A percentile compares a stretch with the other conserved stretches of the same genome.
phyloP scores from a whole-genome alignment of 83 land plant genomes.

The Larix sibirica region DNA sequence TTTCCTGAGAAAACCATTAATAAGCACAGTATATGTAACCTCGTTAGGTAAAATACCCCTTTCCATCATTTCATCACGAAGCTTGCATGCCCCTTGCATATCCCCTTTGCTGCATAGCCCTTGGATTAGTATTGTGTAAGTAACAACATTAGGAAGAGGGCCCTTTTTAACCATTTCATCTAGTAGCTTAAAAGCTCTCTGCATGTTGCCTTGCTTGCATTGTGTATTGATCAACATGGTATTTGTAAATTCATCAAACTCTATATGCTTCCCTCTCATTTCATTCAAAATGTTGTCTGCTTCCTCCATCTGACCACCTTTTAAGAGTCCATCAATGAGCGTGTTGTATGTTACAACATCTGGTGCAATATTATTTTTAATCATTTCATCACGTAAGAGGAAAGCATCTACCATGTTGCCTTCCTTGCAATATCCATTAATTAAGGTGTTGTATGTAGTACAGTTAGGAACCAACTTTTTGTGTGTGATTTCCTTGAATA shows the following conservation, averaged over 20 bases:
- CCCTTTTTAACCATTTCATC: constrained; percentile 33
- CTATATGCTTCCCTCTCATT: constrained; percentile 23
- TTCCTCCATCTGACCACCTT: constrained; percentile 25
- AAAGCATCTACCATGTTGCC: constrained; percentile 51
- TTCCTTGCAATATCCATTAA: constrained; percentile 38
- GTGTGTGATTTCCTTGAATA: constrained; percentile 28
- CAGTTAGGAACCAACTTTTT: constrained; percentile 37
- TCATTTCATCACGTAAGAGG: constrained; percentile 47
- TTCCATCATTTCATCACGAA: constrained; percentile 28
- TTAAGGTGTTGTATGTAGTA: constrained; percentile 48
- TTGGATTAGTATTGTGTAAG: constrained; percentile 26
- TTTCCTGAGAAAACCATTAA: constrained; percentile 16
- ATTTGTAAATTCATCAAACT: constrained; percentile 25
- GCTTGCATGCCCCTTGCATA: constrained; percentile 11
- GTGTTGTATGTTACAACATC: constrained; percentile 44
- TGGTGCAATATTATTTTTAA: constrained; percentile 35
- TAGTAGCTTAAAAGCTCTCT: constrained; percentile 23
- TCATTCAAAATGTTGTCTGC: constrained; percentile 29
- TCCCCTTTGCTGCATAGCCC: constrained; percentile 24
- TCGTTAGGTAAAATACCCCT: constrained; percentile 32
- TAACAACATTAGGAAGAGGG: constrained; percentile 22
- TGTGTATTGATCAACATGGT: constrained; percentile 32
- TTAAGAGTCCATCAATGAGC: constrained; percentile 52
- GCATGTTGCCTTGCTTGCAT: constrained; percentile 11
- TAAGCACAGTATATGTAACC: constrained; percentile 37